phyloP scores from a whole-genome alignment of 371 early-diverging fungal species.

The Apophysomyces ossiformis region DNA sequence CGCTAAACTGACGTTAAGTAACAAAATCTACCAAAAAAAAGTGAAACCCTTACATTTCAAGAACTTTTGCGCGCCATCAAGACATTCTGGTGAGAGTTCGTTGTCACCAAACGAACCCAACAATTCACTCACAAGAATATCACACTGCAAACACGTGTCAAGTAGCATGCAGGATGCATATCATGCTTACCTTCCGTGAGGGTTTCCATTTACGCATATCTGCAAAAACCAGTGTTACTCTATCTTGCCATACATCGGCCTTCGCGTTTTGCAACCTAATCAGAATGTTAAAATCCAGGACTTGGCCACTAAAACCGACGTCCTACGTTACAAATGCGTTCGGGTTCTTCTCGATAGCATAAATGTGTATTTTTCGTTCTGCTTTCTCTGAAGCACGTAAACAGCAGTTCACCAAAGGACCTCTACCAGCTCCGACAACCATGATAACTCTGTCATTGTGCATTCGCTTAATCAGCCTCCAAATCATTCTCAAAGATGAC shows the following conservation, averaged over 20 bases:
- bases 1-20: conserved; percentile 24
- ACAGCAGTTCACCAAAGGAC: conserved; percentile 84
- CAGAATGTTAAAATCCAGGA: neutral
- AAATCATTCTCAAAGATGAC: conserved; percentile 15
- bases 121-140: conserved; percentile 90
- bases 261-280: conserved; percentile 78
- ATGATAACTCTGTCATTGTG: conserved; percentile 74
- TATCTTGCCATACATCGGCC: conserved; percentile 77
- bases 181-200: conserved; percentile 60
- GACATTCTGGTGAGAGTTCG: conserved; percentile 96
- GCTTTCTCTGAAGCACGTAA: conserved; percentile 78
- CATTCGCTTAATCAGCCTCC: conserved; percentile 53
- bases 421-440: conserved; percentile 85
- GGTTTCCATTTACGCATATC: conserved; percentile 94
- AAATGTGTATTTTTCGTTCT: conserved; percentile 66
- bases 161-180: neutral
- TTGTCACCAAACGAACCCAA: conserved; percentile 97
- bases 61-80: conserved; percentile 89
- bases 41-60: conserved; percentile 62
- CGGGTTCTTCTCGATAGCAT: conserved; percentile 95
- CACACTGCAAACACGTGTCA: conserved; percentile 56
- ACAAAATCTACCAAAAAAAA: neutral
- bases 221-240: conserved; percentile 80
- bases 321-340: conserved; percentile 89
- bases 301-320: no score